A percentile compares a stretch with the other conserved stretches of the same genome.
phyloP scores from a whole-genome alignment of 2,329 filamentous ascomycete genomes.

The Parafenestella ontariensis region DNA sequence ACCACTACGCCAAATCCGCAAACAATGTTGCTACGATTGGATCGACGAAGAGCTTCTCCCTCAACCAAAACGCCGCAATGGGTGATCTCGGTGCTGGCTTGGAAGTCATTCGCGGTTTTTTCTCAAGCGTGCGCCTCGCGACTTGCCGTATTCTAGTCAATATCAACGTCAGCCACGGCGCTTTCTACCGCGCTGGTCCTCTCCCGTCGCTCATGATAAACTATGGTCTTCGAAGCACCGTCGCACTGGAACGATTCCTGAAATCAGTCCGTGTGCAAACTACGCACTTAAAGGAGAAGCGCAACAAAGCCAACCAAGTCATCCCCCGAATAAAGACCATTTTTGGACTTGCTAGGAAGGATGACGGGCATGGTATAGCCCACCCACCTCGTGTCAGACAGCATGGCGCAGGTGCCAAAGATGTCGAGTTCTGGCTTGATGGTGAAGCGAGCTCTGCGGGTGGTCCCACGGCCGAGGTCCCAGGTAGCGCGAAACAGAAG shows the following conservation, averaged over 20 bases:
- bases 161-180: slow-evolving; percentile 65
- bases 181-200: slow-evolving; percentile 59
- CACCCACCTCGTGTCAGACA: slow-evolving; percentile 19
- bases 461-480: slow-evolving; percentile 8
- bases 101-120: slow-evolving; percentile 66
- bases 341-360: slow-evolving; percentile 44
- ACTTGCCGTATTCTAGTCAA: slow-evolving; percentile 66
- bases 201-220: slow-evolving; percentile 40
- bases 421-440: slow-evolving; percentile 33
- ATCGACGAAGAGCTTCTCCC: slow-evolving; percentile 52
- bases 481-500: slow-evolving; percentile 6
- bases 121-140: slow-evolving; percentile 64
- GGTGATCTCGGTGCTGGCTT: slow-evolving; percentile 59
- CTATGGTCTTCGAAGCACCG: slow-evolving; percentile 20
- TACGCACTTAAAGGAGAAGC: slow-evolving; percentile 44
- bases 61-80: slow-evolving; percentile 47
- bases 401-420: slow-evolving; percentile 27
- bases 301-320: slow-evolving; percentile 40
- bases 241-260: slow-evolving; percentile 45
- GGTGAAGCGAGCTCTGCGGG: slow-evolving; percentile 1
- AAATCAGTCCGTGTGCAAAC: slow-evolving; percentile 45
- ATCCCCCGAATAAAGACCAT: slow-evolving; percentile 51
- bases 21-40: slow-evolving; percentile 55
- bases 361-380: slow-evolving; percentile 42
- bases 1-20: slow-evolving; percentile 54